Conservation (phyloP, 352 stramenopile species). For the Pythium coloratum region DNA sequence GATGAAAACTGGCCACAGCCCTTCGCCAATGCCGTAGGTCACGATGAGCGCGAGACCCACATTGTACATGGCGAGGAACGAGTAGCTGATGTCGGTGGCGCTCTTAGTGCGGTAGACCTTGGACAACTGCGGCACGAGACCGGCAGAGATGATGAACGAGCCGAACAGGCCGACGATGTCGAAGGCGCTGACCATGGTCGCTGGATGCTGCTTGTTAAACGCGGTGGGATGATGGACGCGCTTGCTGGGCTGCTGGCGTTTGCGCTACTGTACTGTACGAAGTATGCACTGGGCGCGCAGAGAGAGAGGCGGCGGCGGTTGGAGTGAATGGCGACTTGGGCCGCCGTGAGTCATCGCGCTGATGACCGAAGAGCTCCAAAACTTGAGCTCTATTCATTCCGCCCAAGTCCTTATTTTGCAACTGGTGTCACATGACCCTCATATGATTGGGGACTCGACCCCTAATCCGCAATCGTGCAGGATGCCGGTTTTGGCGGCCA, state of each 20-base stretch:
- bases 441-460: neutral
- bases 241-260: neutral
- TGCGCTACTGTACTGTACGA: neutral
- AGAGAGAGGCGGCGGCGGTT: neutral
- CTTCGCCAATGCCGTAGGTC: slow-evolving; percentile 49
- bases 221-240: neutral
- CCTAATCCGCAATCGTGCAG: too few relatives aligned
- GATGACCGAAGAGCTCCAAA: neutral
- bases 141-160: slow-evolving; percentile 57
- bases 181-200: slow-evolving; percentile 31
- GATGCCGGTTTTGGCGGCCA: too few relatives aligned
- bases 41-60: slow-evolving; percentile 40
- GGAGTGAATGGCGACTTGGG: neutral
- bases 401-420: neutral
- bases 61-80: slow-evolving; percentile 50
- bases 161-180: slow-evolving; percentile 52
- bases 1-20: slow-evolving; percentile 60
- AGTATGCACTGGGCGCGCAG: too few relatives aligned
- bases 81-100: slow-evolving; percentile 54
- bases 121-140: slow-evolving; percentile 56
- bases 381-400: neutral
- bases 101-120: slow-evolving; percentile 69
- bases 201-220: neutral
- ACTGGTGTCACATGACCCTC: neutral
- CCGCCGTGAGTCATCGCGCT: neutral